These are phyloP conservation scores for Lepidium campestre DNA, from an alignment of 441 rosid genomes.

Conservation along the genomic window DNA sequence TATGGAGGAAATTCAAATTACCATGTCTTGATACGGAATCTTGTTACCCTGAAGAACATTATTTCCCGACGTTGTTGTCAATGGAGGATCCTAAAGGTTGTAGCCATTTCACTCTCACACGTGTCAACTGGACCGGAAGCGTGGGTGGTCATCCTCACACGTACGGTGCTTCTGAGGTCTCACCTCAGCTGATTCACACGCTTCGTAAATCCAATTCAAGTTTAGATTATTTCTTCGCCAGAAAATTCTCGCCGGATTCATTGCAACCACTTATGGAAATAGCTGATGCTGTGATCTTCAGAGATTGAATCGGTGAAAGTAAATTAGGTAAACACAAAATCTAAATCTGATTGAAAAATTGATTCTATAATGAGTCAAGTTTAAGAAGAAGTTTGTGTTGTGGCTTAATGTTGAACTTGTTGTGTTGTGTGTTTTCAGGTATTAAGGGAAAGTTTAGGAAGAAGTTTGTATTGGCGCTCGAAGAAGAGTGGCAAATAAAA, in stretches of 20 bases:
- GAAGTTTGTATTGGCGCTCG: constrained; percentile 15
- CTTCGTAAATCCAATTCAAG: constrained; percentile 47
- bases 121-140: constrained; percentile 70
- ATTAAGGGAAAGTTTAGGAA: not conserved
- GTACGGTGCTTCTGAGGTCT: constrained; percentile 41
- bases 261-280: constrained; percentile 58
- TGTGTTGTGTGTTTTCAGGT: not conserved
- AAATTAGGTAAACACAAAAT: constrained; percentile 7
- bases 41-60: constrained; percentile 84
- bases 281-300: constrained; percentile 55
- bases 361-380: not conserved
- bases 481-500: constrained; percentile 28
- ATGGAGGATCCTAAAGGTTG: constrained; percentile 61
- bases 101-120: constrained; percentile 54
- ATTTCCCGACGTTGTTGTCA: constrained; percentile 70
- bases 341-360: not conserved
- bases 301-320: constrained; percentile 36
- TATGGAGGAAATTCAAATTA: constrained; percentile 69
- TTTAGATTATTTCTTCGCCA: constrained; percentile 53
- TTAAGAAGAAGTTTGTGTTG: no score
- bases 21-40: constrained; percentile 44
- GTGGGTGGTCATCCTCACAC: constrained; percentile 63
- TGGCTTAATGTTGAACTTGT: not conserved
- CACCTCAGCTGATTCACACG: constrained; percentile 35
- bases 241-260: constrained; percentile 65